Base-by-base conservation (phyloP, 352 stramenopile species). In the Phytophthora vignae region DNA sequence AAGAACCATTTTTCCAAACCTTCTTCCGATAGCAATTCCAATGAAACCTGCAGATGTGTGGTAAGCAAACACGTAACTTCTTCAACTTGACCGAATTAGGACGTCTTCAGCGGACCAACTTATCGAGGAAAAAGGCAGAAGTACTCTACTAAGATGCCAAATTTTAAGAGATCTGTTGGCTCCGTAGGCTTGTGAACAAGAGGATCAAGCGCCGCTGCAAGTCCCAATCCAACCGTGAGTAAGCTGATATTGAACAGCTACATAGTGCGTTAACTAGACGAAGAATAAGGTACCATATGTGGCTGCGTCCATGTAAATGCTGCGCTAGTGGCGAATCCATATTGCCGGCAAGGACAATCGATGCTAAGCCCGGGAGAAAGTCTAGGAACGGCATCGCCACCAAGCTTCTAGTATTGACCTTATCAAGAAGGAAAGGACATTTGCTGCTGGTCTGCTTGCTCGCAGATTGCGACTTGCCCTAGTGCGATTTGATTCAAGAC, bases 201-300 rank as follows among this genome's bases (percentile, higher is more conserved):
- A 64, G 87, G 93, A 60, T 94, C 87, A 53, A 94, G 78, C 6
- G 84, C 85, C n/a, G 79, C 87, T 17, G 84, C 72, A 3, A 93
- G 69, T 4, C 81, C 83, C 42, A 92, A 73, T n/a, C 78, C 85
- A 2, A 88, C 71, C 2, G 82, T 76, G 48, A 92, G 71, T 4
- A 78, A 33, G 2, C 50, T 68, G 14, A 69, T 54, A 21, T 63
- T 63, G 7, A 69, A 22, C 9, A 68, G 52, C 61, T 66, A 57
- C 22, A 44, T 44, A 17, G 38, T 44, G 38, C 38, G 38, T 44
- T 14, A 44, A 10, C 10, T 44, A n/a, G n/a, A n/a, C n/a, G n/a
- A 33, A 33, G 7, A 9, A 33, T 8, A n/a, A n/a, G n/a, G n/a
- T n/a, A n/a, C n/a, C n/a, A n/a, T n/a, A n/a, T n/a, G n/a, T n/a